Conservation (phyloP, 2,329 filamentous ascomycete genomes). For the Hysterium pulicare region DNA sequence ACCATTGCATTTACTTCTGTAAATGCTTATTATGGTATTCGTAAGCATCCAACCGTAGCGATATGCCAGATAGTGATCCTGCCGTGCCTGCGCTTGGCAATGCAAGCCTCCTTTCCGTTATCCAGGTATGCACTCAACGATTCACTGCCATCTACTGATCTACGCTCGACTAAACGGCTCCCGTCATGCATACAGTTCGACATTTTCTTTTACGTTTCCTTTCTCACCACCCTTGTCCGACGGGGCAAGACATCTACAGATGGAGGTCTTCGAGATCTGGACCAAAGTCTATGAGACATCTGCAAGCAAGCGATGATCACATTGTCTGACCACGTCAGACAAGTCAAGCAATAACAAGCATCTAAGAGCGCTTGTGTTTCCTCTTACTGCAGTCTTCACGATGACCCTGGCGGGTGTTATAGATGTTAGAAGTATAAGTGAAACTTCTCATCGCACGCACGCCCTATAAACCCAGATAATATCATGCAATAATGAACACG, state of each 20-base stretch:
- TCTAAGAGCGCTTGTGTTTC: too few relatives aligned
- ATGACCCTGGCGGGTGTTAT: too few relatives aligned
- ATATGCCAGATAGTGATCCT: background rate
- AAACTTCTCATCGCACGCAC: too few relatives aligned
- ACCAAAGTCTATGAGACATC: background rate
- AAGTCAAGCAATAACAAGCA: too few relatives aligned
- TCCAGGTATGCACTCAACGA: background rate
- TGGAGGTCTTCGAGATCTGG: background rate
- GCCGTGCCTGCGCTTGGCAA: background rate
- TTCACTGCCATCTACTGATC: background rate
- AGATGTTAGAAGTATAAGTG: too few relatives aligned
- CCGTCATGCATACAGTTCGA: too few relatives aligned
- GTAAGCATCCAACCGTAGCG: background rate
- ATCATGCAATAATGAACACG: too few relatives aligned
- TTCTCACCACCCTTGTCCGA: background rate
- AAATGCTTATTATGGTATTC: background rate
- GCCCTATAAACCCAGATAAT: too few relatives aligned
- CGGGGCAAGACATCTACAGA: background rate
- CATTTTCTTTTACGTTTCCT: too few relatives aligned
- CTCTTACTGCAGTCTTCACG: too few relatives aligned
- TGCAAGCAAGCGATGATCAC: background rate
- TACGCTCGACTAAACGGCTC: background rate
- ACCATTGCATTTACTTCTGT: background rate
- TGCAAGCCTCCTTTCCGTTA: background rate
- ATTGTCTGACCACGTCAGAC: too few relatives aligned